Base-by-base conservation (phyloP, 352 stramenopile species). In the Pythium chondricola region DNA sequence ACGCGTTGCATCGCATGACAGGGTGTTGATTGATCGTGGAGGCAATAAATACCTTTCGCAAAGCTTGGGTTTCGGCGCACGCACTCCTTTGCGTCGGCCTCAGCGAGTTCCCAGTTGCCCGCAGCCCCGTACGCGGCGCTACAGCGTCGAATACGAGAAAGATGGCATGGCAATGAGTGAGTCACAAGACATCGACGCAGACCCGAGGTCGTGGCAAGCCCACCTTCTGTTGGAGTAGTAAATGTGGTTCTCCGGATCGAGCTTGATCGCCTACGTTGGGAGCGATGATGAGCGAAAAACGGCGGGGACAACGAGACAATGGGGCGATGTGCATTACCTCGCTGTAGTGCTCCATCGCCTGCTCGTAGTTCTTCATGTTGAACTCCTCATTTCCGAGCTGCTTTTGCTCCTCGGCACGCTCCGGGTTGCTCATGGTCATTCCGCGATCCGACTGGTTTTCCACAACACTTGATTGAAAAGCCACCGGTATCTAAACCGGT, bases 221-320 rank as follows among this genome's bases (percentile, higher is more conserved):
- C 20, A 86, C 74, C 74, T 86, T 48, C 75, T 65, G 60, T 92
- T 92, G 24, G 81, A 92, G 65, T 92, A 92, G 63, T 89, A 92
- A 38, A 92, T 76, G 64, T 82, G 71, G 59, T 83, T 92, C 27
- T 74, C 66, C 9, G 81, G 68, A 43, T 85, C 66, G 30, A 92
- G 59, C 29, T 65, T 69, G 31, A 92, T 92, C n/a, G 81, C 77
- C 78, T 91, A 52, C 9, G 54, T n/a, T 13, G 26, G 45, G 30
- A 8, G 29, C 13, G 7, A 33, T 33, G 13, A 13, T 13, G 13
- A 33, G 7, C 29, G 29, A 13, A 33, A 33, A 13, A 13, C 13
- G 8, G 8, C 29, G 8, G 7, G 8, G 29, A 13, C 29, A 13
- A 13, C 29, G 7, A 13, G 29, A 13, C 7, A 13, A 33, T 33